Evolutionary conservation across 2,329 filamentous ascomycete genomes (phyloP).

Genomic region (Arachnopeziza araneosa): DNA sequence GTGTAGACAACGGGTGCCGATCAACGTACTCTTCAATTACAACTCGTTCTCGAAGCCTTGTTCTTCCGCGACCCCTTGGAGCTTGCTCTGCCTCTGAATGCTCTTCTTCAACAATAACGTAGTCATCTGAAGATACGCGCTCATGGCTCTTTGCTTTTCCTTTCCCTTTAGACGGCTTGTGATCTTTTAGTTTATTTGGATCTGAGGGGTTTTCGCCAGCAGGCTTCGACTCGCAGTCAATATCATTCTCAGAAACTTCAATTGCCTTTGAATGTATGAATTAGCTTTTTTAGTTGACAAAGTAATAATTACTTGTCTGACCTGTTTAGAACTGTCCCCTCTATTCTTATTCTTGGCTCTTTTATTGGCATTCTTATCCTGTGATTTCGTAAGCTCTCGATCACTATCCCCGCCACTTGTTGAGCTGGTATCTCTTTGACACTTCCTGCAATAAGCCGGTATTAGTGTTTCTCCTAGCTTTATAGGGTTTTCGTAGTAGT

Average conservation of each 20-base stretch:
- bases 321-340: conserved; percentile 5
- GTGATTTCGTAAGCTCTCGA: conserved; percentile 1
- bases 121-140: conserved; percentile 4
- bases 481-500: conserved; percentile 34
- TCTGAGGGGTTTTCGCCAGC: not conserved
- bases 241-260: conserved; percentile 1
- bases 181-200: not conserved
- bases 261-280: not conserved
- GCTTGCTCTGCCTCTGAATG: conserved; percentile 5
- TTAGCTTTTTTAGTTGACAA: not conserved
- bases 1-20: not conserved
- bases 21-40: not conserved
- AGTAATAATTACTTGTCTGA: not conserved
- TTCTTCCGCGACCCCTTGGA: conserved; percentile 6
- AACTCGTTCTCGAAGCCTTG: not conserved
- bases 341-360: conserved; percentile 10
- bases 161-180: not conserved
- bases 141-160: not conserved
- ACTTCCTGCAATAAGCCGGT: conserved; percentile 34
- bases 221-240: not conserved
- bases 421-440: conserved; percentile 29
- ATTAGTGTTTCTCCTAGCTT: conserved; percentile 28
- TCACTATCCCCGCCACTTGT: conserved; percentile 13
- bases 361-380: conserved; percentile 4
- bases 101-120: conserved; percentile 14